Percentiles rank a stretch among this genome's conserved stretches.
These are phyloP conservation scores for Oxytropis ochrocephala DNA, from an alignment of 306 rosid genomes.

Conservation along the genomic window DNA sequence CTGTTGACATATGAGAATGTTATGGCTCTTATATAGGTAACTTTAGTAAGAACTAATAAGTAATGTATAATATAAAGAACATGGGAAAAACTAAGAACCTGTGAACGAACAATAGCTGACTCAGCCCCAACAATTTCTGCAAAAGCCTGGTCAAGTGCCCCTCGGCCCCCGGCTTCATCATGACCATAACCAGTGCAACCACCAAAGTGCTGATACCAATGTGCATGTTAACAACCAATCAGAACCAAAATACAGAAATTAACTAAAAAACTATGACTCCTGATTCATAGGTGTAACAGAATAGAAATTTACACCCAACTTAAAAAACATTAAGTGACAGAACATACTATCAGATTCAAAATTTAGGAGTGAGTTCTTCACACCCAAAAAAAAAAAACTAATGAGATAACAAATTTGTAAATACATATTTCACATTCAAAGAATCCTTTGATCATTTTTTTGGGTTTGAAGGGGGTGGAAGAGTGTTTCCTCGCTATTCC, in stretches of 20 bases:
- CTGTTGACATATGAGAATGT: constrained; percentile 41
- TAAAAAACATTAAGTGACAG: background rate
- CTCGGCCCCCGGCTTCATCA: constrained; percentile 97
- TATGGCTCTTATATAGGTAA: background rate
- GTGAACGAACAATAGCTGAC: constrained; percentile 88
- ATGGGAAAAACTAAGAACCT: constrained; percentile 47
- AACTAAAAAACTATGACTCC: background rate
- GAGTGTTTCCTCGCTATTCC: too few relatives aligned
- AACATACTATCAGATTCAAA: background rate
- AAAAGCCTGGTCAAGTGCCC: constrained; percentile 84
- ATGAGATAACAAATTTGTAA: too few relatives aligned
- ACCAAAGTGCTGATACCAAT: constrained; percentile 62
- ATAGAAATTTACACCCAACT: background rate
- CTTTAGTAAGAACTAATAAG: background rate
- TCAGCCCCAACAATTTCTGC: constrained; percentile 93
- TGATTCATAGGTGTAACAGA: background rate
- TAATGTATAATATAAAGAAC: background rate
- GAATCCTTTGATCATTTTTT: too few relatives aligned
- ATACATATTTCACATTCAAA: too few relatives aligned
- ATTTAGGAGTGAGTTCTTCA: background rate
- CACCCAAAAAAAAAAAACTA: too few relatives aligned
- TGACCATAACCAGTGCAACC: constrained; percentile 98
- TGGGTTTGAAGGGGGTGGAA: too few relatives aligned
- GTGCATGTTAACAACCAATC: constrained; percentile 7
- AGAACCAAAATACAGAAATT: background rate